Percentiles rank a stretch among this genome's conserved stretches.
These are phyloP conservation scores for Flaveria sonorensis DNA, from an alignment of 129 eudicot genomes.

Conservation along the genomic window DNA sequence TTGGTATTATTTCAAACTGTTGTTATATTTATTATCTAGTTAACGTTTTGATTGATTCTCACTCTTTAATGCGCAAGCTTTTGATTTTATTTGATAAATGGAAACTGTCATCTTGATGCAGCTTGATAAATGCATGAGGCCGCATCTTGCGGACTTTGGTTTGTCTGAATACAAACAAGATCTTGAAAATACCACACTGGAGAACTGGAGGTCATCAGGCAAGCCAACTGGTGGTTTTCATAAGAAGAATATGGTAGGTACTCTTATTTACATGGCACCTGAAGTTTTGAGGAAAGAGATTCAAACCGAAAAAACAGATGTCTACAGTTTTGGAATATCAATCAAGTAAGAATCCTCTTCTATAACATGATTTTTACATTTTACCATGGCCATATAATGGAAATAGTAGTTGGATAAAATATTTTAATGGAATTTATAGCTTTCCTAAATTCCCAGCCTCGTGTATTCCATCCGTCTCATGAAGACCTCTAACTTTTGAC, in stretches of 20 bases:
- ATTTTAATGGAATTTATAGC: neutral
- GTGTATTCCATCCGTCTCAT: neutral
- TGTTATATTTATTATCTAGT: neutral
- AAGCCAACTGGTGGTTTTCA: constrained; percentile 98
- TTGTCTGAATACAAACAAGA: constrained; percentile 84
- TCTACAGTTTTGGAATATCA: constrained; percentile 83
- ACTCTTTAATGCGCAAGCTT: neutral
- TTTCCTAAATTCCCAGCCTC: neutral
- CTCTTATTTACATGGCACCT: constrained; percentile 98
- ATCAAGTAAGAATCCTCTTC: constrained; percentile 65
- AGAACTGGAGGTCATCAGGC: constrained; percentile 91
- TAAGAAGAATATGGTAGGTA: constrained; percentile 98
- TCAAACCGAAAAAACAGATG: constrained; percentile 87
- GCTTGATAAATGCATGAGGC: constrained; percentile 65
- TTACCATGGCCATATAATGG: neutral
- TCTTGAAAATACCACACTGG: constrained; percentile 60
- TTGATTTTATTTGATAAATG: constrained; percentile 15
- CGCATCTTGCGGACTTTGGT: constrained; percentile 96
- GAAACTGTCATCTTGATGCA: constrained; percentile 39
- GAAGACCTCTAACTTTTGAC: neutral
- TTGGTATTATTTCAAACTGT: neutral
- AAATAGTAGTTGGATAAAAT: neutral
- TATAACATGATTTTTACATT: neutral
- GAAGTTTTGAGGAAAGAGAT: constrained; percentile 84
- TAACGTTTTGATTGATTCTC: neutral